Percentiles rank a stretch among this genome's conserved stretches.
These are phyloP conservation scores for Mantamonas sphyraenae DNA, from an alignment of 78 protist genomes.

Conservation along the genomic window DNA sequence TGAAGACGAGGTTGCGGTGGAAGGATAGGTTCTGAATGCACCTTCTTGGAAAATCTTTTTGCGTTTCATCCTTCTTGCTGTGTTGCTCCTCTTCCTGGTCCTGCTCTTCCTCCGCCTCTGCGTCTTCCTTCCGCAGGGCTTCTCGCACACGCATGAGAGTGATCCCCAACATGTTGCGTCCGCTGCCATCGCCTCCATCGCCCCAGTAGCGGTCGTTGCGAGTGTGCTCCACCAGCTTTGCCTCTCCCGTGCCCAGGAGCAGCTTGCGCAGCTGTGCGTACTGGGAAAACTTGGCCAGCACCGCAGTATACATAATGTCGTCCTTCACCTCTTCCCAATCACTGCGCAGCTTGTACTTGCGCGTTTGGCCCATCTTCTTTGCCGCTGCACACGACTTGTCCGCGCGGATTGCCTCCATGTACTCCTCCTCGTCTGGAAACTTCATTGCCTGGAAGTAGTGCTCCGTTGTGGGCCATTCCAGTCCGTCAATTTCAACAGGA, in stretches of 20 bases:
- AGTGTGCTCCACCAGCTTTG: constrained; percentile 17
- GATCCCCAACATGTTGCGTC: constrained; percentile 6
- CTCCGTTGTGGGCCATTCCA: constrained; percentile 3
- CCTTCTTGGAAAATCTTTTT: no score
- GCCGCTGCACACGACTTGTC: not conserved
- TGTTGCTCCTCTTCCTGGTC: no score
- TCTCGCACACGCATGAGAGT: constrained; percentile 12
- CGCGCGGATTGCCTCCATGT: not conserved
- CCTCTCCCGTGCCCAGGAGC: constrained; percentile 14
- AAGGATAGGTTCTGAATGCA: no score
- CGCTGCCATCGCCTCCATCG: constrained; percentile 34
- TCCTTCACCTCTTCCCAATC: constrained; percentile 19
- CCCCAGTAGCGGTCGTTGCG: constrained; percentile 14
- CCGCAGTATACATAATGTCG: constrained; percentile 7
- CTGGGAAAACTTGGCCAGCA: constrained; percentile 23
- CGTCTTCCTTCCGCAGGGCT: constrained; percentile 1
- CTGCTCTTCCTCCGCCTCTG: not conserved
- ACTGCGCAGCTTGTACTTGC: not conserved
- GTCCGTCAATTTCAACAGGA: not conserved
- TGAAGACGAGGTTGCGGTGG: no score
- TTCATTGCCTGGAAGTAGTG: constrained; percentile 7
- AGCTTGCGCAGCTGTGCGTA: constrained; percentile 2
- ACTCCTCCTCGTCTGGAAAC: not conserved
- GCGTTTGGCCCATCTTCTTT: not conserved
- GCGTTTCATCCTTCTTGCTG: no score